These are phyloP conservation scores for Encephalitozoon intestinalis DNA, from an alignment of 371 early-diverging fungal species.

Conservation along the genomic window DNA sequence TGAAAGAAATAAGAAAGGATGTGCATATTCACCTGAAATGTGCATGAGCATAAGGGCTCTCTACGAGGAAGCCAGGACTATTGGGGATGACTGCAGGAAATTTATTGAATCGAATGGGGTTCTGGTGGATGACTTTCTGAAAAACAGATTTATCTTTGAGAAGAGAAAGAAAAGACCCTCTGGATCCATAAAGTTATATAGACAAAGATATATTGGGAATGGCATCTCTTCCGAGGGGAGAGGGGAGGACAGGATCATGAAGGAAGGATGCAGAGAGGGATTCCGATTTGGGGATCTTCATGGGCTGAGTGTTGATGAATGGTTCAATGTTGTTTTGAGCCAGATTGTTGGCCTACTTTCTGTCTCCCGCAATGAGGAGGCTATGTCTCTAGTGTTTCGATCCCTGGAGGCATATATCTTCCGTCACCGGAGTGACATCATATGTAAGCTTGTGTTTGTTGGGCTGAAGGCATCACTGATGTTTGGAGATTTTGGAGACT, in stretches of 20 bases:
- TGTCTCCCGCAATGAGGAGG: neutral
- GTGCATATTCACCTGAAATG: conserved; percentile 27
- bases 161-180: neutral
- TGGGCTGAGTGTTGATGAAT: conserved; percentile 46
- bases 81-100: neutral
- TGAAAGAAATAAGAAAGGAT: conserved; percentile 27
- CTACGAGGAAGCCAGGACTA: neutral
- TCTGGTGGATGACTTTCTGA: conserved; percentile 43
- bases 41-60: conserved; percentile 26
- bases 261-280: neutral
- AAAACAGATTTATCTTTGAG: conserved; percentile 33
- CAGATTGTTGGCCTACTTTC: neutral
- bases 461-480: conserved; percentile 30
- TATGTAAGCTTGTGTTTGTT: conserved; percentile 39
- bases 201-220: neutral
- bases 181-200: neutral
- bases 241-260: neutral
- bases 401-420: conserved; percentile 41
- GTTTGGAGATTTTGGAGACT: conserved; percentile 24
- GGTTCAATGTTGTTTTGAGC: conserved; percentile 33
- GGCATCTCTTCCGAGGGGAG: neutral
- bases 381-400: conserved; percentile 40
- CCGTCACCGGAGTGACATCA: conserved; percentile 13
- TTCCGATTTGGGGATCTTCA: conserved; percentile 27
- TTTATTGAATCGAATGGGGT: neutral